Base-by-base conservation (phyloP, 768 basidiomycete species). In the Psilocybe azurescens region DNA sequence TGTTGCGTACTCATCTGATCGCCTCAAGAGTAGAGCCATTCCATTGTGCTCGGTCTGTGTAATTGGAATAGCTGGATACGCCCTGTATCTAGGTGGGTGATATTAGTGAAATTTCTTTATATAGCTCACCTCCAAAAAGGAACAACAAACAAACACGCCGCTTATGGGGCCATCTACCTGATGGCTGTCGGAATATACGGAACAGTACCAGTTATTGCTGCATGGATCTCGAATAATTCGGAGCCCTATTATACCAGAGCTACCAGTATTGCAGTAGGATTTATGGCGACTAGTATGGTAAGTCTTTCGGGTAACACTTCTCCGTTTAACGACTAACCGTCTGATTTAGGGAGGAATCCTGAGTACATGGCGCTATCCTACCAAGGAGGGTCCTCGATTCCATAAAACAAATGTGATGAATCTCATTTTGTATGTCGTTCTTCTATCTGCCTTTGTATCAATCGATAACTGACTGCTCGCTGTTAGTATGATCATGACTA, bases 341-440 rank as follows among this genome's bases (percentile, higher is more conserved):
- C 14, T 18, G 32, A 10, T 28, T 18, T 30, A 76, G 74, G 77
- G 77, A 32, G 77, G 77, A 39, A 77, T 78, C 33, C 64, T 76
- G 30, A 78, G 76, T 54, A 77, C 77, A 11, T 79, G 77, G 77
- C 62, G 72, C 9, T 77, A 74, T 65, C 77, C 77, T 18, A 75
- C 75, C 0, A 77, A 71, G 0, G 74, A 77, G 53, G 75, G 74
- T 0, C 76, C 77, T 3, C 68, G 65, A 28, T 78, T 74, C 61
- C 70, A 56, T 24, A 74, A 71, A 48, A 76, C 77, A 1, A 77
- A 70, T 0, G 76, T 75, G 38, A 72, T 77, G 67, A 72, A 77
- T 57, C 61, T 77, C 3, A 56, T 64, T 6, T 78, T 78, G 77
- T 78, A 53, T 59, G 75, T 14, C 1, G 38, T 53, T 39, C 13